A percentile compares a stretch with the other conserved stretches of the same genome.
phyloP scores from a whole-genome alignment of 2,329 filamentous ascomycete genomes.

The Scedosporium aurantiacum region DNA sequence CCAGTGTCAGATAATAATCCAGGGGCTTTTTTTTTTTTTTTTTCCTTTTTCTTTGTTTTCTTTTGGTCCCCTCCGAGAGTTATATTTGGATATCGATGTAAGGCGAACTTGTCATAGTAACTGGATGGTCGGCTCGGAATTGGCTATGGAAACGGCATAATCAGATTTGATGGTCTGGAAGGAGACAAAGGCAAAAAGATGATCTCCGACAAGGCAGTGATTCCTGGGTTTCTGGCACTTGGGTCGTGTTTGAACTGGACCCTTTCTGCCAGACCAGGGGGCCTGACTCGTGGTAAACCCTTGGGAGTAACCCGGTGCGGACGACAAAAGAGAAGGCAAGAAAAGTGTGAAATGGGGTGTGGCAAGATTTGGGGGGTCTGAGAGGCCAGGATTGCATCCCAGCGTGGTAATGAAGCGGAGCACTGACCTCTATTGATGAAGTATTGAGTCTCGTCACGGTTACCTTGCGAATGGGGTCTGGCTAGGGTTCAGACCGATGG shows the following conservation, averaged over 20 bases:
- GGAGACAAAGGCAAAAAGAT: not conserved
- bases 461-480: not conserved
- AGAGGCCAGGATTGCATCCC: not conserved
- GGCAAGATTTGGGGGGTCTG: not conserved
- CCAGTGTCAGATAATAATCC: too few species aligned
- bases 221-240: not conserved
- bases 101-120: not conserved
- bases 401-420: not conserved
- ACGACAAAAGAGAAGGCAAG: too few species aligned
- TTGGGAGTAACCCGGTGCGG: too few species aligned
- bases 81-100: not conserved
- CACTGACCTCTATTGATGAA: not conserved
- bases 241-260: not conserved
- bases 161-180: not conserved
- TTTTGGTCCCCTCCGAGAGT: too few species aligned
- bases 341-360: not conserved
- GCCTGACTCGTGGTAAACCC: not conserved
- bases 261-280: not conserved
- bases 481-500: not conserved
- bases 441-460: not conserved
- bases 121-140: not conserved
- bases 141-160: not conserved
- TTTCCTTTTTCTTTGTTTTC: too few species aligned
- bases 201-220: not conserved
- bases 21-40: too few species aligned